Conservation (phyloP, 2,329 filamentous ascomycete genomes). For the Tolypocladium ophioglossoides region DNA sequence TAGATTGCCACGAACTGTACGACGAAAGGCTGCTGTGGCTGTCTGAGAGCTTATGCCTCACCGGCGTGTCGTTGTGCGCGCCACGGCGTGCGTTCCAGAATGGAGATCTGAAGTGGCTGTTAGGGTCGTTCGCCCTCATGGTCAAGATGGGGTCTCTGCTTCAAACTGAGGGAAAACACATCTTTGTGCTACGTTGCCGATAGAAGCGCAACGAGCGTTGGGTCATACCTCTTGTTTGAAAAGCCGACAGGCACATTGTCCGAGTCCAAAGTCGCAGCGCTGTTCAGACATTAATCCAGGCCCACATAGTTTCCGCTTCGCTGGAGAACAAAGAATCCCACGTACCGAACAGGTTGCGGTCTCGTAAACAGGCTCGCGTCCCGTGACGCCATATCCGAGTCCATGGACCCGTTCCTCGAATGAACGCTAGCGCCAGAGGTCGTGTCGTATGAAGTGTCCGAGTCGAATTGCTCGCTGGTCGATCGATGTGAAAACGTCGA, state of each 20-base stretch:
- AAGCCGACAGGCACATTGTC: background rate
- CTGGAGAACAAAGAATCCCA: background rate
- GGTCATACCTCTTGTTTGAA: background rate
- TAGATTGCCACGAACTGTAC: slow-evolving; percentile 35
- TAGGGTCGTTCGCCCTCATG: background rate
- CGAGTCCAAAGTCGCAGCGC: background rate
- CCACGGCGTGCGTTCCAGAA: slow-evolving; percentile 2
- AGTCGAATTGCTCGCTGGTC: slow-evolving; percentile 12
- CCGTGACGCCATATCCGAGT: slow-evolving; percentile 11
- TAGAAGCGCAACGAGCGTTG: background rate
- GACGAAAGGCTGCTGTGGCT: slow-evolving; percentile 43
- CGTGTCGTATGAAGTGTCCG: slow-evolving; percentile 9
- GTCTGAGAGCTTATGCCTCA: slow-evolving; percentile 28
- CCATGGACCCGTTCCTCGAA: slow-evolving; percentile 20
- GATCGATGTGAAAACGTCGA: slow-evolving; percentile 12
- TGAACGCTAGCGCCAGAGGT: slow-evolving; percentile 10
- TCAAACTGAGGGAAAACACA: too few species aligned
- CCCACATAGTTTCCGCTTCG: background rate
- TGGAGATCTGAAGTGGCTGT: background rate
- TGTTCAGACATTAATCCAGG: background rate
- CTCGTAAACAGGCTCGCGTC: background rate
- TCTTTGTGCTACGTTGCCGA: background rate
- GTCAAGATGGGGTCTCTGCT: background rate
- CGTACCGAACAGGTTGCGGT: slow-evolving; percentile 1
- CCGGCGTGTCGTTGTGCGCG: background rate